phyloP scores from a whole-genome alignment of 1,284 basidiomycete species.

The Leucoagaricus sp. region DNA sequence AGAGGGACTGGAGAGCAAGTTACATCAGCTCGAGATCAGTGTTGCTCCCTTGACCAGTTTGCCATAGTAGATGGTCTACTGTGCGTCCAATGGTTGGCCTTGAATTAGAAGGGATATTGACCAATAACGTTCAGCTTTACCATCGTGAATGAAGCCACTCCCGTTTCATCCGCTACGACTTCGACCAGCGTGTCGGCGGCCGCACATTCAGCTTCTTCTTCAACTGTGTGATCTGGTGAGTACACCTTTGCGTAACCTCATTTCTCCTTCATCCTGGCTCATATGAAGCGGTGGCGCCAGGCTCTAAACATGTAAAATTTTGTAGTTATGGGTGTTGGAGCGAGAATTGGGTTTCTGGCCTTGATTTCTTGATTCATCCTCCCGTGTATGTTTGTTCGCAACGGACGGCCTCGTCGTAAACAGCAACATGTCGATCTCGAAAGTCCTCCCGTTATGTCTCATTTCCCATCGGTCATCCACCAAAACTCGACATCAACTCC shows the following conservation, averaged over 20 bases:
- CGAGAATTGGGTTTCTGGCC: neutral
- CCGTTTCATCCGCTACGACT: too few species aligned
- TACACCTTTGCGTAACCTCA: too few species aligned
- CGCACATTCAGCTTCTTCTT: too few species aligned
- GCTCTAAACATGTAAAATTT: too few species aligned
- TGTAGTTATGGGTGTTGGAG: neutral
- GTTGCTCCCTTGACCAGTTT: neutral
- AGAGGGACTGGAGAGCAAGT: neutral
- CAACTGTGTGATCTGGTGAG: too few species aligned
- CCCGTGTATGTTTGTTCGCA: neutral
- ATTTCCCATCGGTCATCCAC: too few species aligned
- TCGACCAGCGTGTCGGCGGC: too few species aligned
- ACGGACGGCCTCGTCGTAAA: neutral
- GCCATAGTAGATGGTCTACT: conserved; percentile 4
- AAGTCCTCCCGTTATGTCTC: too few species aligned
- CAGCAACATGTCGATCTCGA: neutral
- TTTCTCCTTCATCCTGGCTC: too few species aligned
- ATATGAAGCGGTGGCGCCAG: too few species aligned
- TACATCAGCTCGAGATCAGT: neutral
- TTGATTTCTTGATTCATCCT: neutral
- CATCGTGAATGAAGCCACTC: neutral
- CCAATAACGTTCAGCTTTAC: neutral
- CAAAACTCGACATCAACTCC: neutral
- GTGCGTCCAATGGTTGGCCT: neutral
- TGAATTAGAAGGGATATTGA: too few species aligned